Conservation (phyloP, 495 filamentous ascomycete genomes). For the Tuber microsphaerosporum region DNA sequence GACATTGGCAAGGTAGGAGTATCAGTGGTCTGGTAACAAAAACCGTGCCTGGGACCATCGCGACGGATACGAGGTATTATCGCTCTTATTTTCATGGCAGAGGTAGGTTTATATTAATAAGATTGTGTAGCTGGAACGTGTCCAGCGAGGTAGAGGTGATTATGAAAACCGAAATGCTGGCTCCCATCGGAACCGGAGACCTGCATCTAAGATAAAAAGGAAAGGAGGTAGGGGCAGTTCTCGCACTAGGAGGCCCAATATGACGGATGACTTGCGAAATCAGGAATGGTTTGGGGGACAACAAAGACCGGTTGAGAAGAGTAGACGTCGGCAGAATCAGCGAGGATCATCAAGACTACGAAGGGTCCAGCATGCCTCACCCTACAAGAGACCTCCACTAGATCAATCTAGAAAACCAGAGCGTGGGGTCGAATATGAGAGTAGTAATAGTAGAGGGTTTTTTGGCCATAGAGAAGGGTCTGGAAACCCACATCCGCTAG, state of each 20-base stretch:
- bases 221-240: background rate
- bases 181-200: background rate
- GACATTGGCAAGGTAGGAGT: conserved; percentile 23
- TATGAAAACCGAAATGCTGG: background rate
- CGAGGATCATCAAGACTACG: background rate
- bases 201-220: background rate
- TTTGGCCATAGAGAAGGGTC: background rate
- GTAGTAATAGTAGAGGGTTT: background rate
- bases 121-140: background rate
- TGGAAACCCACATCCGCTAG: background rate
- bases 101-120: conserved; percentile 5
- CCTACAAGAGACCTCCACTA: background rate
- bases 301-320: background rate
- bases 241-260: background rate
- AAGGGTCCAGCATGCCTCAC: background rate
- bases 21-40: conserved; percentile 9
- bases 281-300: background rate
- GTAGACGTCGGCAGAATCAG: background rate
- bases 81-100: background rate
- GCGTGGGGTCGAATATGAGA: background rate
- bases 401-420: background rate
- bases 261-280: background rate
- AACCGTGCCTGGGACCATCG: conserved; percentile 7
- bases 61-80: conserved; percentile 24
- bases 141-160: background rate